A percentile compares a stretch with the other conserved stretches of the same genome.
phyloP scores from a whole-genome alignment of 305 asterid genomes.

The Fraxinus xanthoxyloides region DNA sequence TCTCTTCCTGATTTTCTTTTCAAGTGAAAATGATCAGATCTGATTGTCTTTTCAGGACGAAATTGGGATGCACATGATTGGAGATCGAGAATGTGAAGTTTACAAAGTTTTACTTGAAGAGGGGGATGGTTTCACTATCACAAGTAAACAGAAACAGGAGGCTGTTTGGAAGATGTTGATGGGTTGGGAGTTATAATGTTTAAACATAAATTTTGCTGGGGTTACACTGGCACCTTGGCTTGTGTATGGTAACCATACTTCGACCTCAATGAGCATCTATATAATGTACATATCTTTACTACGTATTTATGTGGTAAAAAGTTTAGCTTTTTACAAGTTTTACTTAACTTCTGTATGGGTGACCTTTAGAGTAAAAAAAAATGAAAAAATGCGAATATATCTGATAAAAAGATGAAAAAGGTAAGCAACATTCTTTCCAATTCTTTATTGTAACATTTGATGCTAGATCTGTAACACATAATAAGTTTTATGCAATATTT shows the following conservation, averaged over 20 bases:
- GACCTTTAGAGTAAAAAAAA: conserved; percentile 15
- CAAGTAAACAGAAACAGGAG: conserved; percentile 62
- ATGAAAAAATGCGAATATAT: background rate
- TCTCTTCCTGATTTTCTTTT: background rate
- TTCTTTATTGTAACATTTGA: background rate
- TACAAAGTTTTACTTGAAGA: conserved; percentile 77
- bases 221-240: conserved; percentile 4
- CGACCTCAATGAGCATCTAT: conserved; percentile 5
- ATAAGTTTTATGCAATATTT: background rate
- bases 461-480: background rate
- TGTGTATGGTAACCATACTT: conserved; percentile 5
- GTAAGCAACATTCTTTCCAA: background rate
- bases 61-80: conserved; percentile 61
- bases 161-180: conserved; percentile 86
- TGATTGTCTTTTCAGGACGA: conserved; percentile 55
- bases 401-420: background rate
- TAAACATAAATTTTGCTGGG: background rate
- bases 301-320: conserved; percentile 8
- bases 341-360: conserved; percentile 21
- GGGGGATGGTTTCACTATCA: conserved; percentile 51
- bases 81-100: conserved; percentile 80
- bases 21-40: conserved; percentile 3
- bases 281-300: conserved; percentile 22
- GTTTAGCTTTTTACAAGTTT: conserved; percentile 18
- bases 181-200: conserved; percentile 59